Base-by-base conservation (phyloP, 441 rosid genomes). In the Lagerstroemia fauriei region DNA sequence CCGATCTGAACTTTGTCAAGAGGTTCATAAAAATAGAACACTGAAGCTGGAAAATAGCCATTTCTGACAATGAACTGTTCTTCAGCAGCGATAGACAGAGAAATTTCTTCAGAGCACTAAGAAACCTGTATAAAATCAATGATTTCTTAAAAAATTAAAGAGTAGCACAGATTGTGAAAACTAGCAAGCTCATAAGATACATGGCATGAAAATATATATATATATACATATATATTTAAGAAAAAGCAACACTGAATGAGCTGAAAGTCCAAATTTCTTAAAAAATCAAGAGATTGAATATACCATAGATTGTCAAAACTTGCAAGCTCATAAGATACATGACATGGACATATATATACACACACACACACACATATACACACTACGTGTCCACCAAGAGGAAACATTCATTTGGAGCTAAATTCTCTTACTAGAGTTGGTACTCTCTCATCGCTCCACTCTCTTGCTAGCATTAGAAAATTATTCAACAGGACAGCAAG, bases 41-140 rank as follows among this genome's bases (percentile, higher is more conserved):
- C 84, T 92, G 97, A 80, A 96, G 98, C 90, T 96, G 99, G 88
- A 95, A 96, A 85, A 95, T 91, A 69, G 99, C 91, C 99, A 95
- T 95, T 70, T 94, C 97, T 29, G 98, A 92, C 87, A 96, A 85
- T 75, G 98, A 97, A 87, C 98, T 96, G 88, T 96, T 95, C 94
- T 95, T 95, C 75, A 96, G 89, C 88, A 96, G 82, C 11, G 99
- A 96, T 82, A 96, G 83, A 92, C 98, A 95, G 78, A 95, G 97
- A 83, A 88, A 95, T 85, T 96, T 95, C 90, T 92, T 96, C 46
- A 95, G 85, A 80, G 93, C 95, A 91, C 84, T 91, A 77, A 96
- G 95, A 91, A 93, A 95, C 93, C 99, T 95, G 97, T 81, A 88
- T 69, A 73, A 82, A 73, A 78, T 68, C 69, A 38, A 78, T 83